Percentiles rank a stretch among this genome's conserved stretches.
phyloP scores from a whole-genome alignment of 352 stramenopile genomes.

The Thraustochytrium striatum region DNA sequence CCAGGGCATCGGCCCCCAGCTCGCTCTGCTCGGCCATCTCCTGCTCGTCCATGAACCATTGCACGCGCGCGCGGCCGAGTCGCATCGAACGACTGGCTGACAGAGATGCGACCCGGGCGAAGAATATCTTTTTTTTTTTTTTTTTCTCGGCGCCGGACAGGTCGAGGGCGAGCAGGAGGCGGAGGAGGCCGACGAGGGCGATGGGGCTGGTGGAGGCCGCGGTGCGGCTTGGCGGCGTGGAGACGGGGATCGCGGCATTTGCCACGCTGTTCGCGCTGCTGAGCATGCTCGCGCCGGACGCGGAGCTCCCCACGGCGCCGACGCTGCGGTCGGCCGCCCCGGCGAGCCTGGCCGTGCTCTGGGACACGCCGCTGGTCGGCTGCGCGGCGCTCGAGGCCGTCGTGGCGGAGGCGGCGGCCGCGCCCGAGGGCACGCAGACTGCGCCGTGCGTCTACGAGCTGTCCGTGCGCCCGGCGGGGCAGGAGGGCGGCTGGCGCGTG shows the following conservation, averaged over 20 bases:
- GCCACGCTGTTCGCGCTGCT: too few relatives aligned
- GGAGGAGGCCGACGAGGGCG: too few relatives aligned
- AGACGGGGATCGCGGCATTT: too few relatives aligned
- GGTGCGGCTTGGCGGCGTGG: too few relatives aligned
- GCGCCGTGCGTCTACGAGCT: neutral
- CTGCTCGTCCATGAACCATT: too few relatives aligned
- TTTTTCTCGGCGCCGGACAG: too few relatives aligned
- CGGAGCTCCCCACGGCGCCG: neutral
- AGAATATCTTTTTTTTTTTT: too few relatives aligned
- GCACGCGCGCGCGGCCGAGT: too few relatives aligned
- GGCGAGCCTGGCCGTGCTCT: neutral
- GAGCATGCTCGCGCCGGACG: slow-evolving; percentile 4
- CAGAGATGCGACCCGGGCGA: too few relatives aligned
- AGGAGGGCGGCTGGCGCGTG: neutral
- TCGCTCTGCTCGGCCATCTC: slow-evolving; percentile 6
- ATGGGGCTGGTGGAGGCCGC: too few relatives aligned
- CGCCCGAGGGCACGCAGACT: neutral
- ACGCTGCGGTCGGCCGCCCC: neutral
- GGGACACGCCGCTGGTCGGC: slow-evolving; percentile 8
- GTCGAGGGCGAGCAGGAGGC: too few relatives aligned
- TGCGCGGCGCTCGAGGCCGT: neutral
- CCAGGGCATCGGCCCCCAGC: slow-evolving; percentile 27
- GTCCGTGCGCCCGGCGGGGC: neutral
- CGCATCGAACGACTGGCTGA: too few relatives aligned
- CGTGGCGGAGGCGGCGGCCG: neutral